Percentiles rank a stretch among this genome's conserved stretches.
phyloP scores from a whole-genome alignment of 495 filamentous ascomycete species.

The Hypoxylon subgilvum region DNA sequence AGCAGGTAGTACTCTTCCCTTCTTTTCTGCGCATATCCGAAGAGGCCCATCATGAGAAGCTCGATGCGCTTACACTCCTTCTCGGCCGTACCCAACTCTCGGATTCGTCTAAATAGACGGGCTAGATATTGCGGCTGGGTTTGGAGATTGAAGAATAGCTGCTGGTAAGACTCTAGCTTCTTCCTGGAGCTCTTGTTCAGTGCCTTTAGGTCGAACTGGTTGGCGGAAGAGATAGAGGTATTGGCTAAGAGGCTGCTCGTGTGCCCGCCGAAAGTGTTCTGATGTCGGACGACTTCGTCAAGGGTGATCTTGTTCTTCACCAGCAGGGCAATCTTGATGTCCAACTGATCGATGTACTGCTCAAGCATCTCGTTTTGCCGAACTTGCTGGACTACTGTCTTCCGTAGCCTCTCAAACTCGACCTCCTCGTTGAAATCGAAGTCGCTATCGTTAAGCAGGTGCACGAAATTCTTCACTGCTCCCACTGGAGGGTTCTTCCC shows the following conservation, averaged over 20 bases:
- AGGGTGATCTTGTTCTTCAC: conserved; percentile 99
- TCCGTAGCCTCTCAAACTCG: conserved; percentile 89
- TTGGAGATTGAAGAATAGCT: conserved; percentile 96
- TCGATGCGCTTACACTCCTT: conserved; percentile 92
- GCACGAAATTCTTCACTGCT: conserved; percentile 96
- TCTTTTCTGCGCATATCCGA: conserved; percentile 95
- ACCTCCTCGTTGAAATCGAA: conserved; percentile 99
- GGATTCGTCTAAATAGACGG: conserved; percentile 79
- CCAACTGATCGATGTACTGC: conserved; percentile 95
- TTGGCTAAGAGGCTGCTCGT: conserved; percentile 85
- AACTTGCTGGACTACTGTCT: conserved; percentile 95
- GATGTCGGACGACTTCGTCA: conserved; percentile 96
- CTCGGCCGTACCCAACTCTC: conserved; percentile 84
- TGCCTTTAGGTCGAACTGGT: conserved; percentile 95
- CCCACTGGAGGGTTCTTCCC: conserved; percentile 98
- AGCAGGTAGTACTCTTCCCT: conserved; percentile 96
- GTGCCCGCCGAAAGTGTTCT: conserved; percentile 93
- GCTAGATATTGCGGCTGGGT: conserved; percentile 96
- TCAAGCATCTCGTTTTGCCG: conserved; percentile 96
- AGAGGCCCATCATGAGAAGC: conserved; percentile 93
- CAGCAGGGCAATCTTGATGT: conserved; percentile 97
- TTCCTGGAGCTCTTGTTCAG: conserved; percentile 93
- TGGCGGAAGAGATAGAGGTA: conserved; percentile 82
- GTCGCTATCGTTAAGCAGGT: conserved; percentile 95
- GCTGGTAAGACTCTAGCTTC: conserved; percentile 96